A percentile compares a stretch with the other conserved stretches of the same genome.
Conservation (phyloP, 768 basidiomycete genomes). For the Boletus reticulatus region DNA sequence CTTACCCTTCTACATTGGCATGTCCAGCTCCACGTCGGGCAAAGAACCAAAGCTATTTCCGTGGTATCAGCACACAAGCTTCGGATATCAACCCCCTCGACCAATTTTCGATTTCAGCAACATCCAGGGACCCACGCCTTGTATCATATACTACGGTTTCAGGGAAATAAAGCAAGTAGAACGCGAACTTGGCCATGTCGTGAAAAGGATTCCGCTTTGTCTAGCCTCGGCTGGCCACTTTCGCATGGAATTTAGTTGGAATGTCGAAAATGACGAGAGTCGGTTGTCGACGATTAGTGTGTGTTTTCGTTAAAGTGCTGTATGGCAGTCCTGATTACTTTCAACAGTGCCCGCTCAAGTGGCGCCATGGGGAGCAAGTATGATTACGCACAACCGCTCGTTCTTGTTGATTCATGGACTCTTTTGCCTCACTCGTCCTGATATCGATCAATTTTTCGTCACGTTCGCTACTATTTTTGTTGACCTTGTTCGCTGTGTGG, state of each 20-base stretch:
- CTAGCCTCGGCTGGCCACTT: not conserved
- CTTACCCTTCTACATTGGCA: slow-evolving; percentile 7
- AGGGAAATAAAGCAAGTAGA: slow-evolving; percentile 1
- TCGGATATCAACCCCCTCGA: not conserved
- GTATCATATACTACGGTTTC: slow-evolving; percentile 3
- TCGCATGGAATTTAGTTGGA: slow-evolving; percentile 7
- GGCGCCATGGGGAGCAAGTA: slow-evolving; percentile 6
- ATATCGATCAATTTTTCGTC: slow-evolving; percentile 4
- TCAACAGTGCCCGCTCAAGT: slow-evolving; percentile 6
- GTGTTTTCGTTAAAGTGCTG: not conserved
- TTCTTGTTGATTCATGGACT: slow-evolving; percentile 16
- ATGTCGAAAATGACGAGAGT: slow-evolving; percentile 8
- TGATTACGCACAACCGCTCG: slow-evolving; percentile 10
- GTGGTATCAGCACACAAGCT: not conserved
- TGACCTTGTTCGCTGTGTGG: slow-evolving; percentile 8
- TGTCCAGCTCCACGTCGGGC: slow-evolving; percentile 15
- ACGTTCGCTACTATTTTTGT: slow-evolving; percentile 7
- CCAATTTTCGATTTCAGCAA: not conserved
- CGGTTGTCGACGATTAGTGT: slow-evolving; percentile 5
- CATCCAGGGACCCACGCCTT: not conserved
- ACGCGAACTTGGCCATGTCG: not conserved
- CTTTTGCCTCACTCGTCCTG: slow-evolving; percentile 12
- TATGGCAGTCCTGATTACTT: not conserved
- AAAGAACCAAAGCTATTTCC: slow-evolving; percentile 10
- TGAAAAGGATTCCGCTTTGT: not conserved